A percentile compares a stretch with the other conserved stretches of the same genome.
These are phyloP conservation scores for Hymenoscyphus salicellus DNA, from an alignment of 2,329 filamentous ascomycete genomes.

Conservation along the genomic window DNA sequence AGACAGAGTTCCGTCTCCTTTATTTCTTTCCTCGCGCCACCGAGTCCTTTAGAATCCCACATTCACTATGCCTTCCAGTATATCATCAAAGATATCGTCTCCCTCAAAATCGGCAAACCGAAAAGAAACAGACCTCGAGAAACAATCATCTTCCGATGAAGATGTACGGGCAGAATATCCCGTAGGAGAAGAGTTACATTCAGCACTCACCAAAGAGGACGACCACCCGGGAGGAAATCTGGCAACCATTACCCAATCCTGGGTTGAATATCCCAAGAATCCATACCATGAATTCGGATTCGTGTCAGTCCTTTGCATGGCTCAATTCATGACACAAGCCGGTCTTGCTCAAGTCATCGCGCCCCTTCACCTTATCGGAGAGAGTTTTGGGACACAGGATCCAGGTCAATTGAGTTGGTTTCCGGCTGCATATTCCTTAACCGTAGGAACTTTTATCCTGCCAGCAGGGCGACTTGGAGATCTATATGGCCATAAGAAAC, in stretches of 20 bases:
- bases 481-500: constrained; percentile 49
- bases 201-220: background rate
- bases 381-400: constrained; percentile 43
- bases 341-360: constrained; percentile 47
- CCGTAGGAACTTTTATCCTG: constrained; percentile 52
- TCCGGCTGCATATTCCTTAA: constrained; percentile 54
- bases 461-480: constrained; percentile 50
- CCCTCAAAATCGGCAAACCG: background rate
- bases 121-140: background rate
- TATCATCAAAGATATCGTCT: background rate
- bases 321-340: constrained; percentile 46
- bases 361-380: constrained; percentile 47
- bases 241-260: constrained; percentile 8
- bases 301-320: constrained; percentile 43
- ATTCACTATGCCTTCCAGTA: background rate
- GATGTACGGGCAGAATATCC: background rate
- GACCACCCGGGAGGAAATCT: constrained; percentile 3
- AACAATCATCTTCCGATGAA: constrained; percentile 1
- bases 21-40: background rate
- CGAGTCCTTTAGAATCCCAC: background rate
- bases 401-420: constrained; percentile 52
- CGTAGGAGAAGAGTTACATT: background rate
- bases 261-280: constrained; percentile 7
- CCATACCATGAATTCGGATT: constrained; percentile 29
- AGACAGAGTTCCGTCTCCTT: background rate